A percentile compares a stretch with the other conserved stretches of the same genome.
phyloP scores from a whole-genome alignment of 2,329 filamentous ascomycete species.

The Fusarium drepaniforme region DNA sequence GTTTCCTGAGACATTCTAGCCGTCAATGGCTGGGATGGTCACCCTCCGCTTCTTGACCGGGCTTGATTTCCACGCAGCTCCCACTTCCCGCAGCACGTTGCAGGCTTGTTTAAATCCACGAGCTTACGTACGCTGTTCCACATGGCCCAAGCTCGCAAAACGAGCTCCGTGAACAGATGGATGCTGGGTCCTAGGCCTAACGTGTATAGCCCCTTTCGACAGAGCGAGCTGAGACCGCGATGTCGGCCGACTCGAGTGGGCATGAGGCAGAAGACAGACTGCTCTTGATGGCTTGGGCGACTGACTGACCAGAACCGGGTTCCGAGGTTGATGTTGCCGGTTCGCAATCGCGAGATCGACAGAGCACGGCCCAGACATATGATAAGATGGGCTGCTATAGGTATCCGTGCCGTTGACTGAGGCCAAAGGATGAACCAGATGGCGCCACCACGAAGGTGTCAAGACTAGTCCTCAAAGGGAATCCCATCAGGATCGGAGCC shows the following conservation, averaged over 20 bases:
- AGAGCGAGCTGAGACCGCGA: not conserved
- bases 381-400: conserved; percentile 25
- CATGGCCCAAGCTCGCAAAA: conserved; percentile 32
- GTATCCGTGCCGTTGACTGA: conserved; percentile 23
- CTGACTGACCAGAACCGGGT: not conserved
- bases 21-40: conserved; percentile 33
- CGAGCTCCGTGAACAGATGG: conserved; percentile 18
- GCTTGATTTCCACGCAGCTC: conserved; percentile 24
- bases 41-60: conserved; percentile 27
- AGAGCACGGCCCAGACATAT: conserved; percentile 8
- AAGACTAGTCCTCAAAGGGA: conserved; percentile 18
- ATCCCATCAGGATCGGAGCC: conserved; percentile 6
- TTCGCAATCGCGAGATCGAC: conserved; percentile 12
- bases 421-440: conserved; percentile 26
- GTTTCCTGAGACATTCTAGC: conserved; percentile 47
- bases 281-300: not conserved
- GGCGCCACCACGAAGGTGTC: conserved; percentile 30
- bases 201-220: conserved; percentile 16
- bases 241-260: not conserved
- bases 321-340: not conserved
- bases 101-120: conserved; percentile 9
- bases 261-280: not conserved
- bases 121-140: conserved; percentile 45
- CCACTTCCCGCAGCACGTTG: conserved; percentile 39
- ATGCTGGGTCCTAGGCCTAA: conserved; percentile 5